A percentile compares a stretch with the other conserved stretches of the same genome.
These are phyloP conservation scores for Pilasporangium apinafurcum DNA, from an alignment of 352 stramenopile genomes.

Conservation along the genomic window DNA sequence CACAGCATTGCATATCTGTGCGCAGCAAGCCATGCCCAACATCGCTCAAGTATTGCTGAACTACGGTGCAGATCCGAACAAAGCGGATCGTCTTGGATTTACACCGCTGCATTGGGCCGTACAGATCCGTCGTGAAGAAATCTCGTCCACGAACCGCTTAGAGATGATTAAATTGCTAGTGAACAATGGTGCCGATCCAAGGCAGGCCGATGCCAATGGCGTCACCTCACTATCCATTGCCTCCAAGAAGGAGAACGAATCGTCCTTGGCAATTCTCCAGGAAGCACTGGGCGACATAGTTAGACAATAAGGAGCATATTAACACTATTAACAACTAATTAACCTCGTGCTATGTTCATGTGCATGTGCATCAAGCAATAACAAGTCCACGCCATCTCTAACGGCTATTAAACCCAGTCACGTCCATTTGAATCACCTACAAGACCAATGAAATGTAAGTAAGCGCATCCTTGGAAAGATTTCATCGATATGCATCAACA, in stretches of 20 bases:
- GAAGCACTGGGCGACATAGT: constrained; percentile 30
- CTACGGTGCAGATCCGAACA: constrained; percentile 55
- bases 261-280: constrained; percentile 45
- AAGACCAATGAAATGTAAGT: background rate
- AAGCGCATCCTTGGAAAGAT: background rate
- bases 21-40: constrained; percentile 59
- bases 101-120: constrained; percentile 79
- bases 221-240: constrained; percentile 59
- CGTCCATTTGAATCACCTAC: constrained; percentile 65
- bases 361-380: too few relatives aligned
- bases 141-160: constrained; percentile 50
- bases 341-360: too few relatives aligned
- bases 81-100: constrained; percentile 54
- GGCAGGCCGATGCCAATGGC: constrained; percentile 29
- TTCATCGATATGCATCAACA: constrained; percentile 4
- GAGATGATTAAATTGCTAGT: constrained; percentile 66
- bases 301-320: background rate
- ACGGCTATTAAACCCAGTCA: constrained; percentile 72
- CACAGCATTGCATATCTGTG: constrained; percentile 74
- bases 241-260: constrained; percentile 60
- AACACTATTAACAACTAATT: constrained; percentile 8
- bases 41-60: constrained; percentile 56
- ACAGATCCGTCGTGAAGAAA: constrained; percentile 72
- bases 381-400: too few relatives aligned
- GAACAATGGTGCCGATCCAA: constrained; percentile 44